A percentile compares a stretch with the other conserved stretches of the same genome.
phyloP scores from a whole-genome alignment of 495 filamentous ascomycete genomes.

The Penicillium paradoxum region DNA sequence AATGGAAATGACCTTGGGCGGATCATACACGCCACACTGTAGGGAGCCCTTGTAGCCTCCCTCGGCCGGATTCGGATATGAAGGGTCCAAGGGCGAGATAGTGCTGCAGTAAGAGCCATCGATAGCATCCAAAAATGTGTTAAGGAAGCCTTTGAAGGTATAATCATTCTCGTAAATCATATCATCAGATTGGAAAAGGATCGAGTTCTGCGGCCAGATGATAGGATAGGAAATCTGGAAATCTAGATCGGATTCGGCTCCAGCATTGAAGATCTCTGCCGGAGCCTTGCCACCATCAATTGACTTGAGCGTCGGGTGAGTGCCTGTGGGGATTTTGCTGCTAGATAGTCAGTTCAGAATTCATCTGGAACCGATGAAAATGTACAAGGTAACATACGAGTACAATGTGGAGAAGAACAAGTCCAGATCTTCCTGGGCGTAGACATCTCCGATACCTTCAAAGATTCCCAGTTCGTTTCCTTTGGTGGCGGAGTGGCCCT shows the following conservation, averaged over 20 bases:
- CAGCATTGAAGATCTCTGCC: slow-evolving; percentile 26
- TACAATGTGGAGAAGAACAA: slow-evolving; percentile 48
- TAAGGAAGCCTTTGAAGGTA: slow-evolving; percentile 31
- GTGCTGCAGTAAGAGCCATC: slow-evolving; percentile 55
- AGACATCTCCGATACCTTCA: slow-evolving; percentile 37
- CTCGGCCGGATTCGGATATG: slow-evolving; percentile 50
- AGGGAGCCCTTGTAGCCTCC: slow-evolving; percentile 53
- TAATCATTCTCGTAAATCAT: slow-evolving; percentile 45
- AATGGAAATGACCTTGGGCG: slow-evolving; percentile 57
- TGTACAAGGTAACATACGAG: slow-evolving; percentile 10
- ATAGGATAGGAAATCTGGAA: slow-evolving; percentile 47
- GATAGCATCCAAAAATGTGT: slow-evolving; percentile 55
- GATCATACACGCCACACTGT: slow-evolving; percentile 57
- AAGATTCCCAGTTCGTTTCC: slow-evolving; percentile 45
- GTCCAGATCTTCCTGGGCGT: slow-evolving; percentile 54
- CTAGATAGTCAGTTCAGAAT: background rate
- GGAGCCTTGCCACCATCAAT: slow-evolving; percentile 44
- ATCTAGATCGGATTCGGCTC: slow-evolving; percentile 47
- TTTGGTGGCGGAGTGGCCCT: slow-evolving; percentile 27
- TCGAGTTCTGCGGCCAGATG: slow-evolving; percentile 55
- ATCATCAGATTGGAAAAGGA: slow-evolving; percentile 58
- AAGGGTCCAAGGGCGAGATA: slow-evolving; percentile 38
- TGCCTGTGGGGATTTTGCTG: slow-evolving; percentile 34
- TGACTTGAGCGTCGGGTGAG: slow-evolving; percentile 34
- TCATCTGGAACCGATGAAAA: background rate